Conservation (phyloP, 2,329 filamentous ascomycete species). For the Sclerotinia nivalis region DNA sequence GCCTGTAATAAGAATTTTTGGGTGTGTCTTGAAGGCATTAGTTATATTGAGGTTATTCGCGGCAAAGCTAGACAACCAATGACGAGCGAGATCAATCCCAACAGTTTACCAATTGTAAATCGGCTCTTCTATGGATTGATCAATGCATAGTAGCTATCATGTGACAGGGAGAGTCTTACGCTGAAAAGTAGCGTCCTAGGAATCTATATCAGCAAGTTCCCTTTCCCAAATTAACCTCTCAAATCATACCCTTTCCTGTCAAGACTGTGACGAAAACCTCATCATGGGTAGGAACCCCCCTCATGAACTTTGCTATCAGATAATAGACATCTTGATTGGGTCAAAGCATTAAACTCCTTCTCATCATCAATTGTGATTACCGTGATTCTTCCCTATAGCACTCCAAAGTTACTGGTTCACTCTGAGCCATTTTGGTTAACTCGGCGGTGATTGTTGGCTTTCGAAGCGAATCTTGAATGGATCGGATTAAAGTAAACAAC, state of each 20-base stretch:
- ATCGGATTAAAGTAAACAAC: background rate
- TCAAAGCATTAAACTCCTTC: conserved; percentile 84
- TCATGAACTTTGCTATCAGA: conserved; percentile 68
- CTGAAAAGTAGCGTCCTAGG: conserved; percentile 71
- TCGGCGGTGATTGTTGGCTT: background rate
- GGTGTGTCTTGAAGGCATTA: conserved; percentile 87
- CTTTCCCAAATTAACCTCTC: conserved; percentile 44
- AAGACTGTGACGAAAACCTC: conserved; percentile 84
- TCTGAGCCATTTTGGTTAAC: conserved; percentile 29
- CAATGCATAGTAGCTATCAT: conserved; percentile 18
- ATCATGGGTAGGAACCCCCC: conserved; percentile 74
- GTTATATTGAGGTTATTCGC: conserved; percentile 87
- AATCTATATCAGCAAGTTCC: conserved; percentile 16
- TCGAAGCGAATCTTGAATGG: background rate
- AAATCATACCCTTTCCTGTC: conserved; percentile 67
- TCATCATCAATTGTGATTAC: conserved; percentile 84
- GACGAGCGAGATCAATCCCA: conserved; percentile 46
- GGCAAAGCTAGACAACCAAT: conserved; percentile 72
- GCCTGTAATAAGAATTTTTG: conserved; percentile 87
- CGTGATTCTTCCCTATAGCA: conserved; percentile 70
- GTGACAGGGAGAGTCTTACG: conserved; percentile 55
- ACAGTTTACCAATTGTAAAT: conserved; percentile 61
- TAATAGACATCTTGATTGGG: conserved; percentile 70
- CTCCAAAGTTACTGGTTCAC: conserved; percentile 47
- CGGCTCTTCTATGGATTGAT: conserved; percentile 64